Conservation (phyloP, 164 flowering plant genomes). For the Vitis amurensis region DNA sequence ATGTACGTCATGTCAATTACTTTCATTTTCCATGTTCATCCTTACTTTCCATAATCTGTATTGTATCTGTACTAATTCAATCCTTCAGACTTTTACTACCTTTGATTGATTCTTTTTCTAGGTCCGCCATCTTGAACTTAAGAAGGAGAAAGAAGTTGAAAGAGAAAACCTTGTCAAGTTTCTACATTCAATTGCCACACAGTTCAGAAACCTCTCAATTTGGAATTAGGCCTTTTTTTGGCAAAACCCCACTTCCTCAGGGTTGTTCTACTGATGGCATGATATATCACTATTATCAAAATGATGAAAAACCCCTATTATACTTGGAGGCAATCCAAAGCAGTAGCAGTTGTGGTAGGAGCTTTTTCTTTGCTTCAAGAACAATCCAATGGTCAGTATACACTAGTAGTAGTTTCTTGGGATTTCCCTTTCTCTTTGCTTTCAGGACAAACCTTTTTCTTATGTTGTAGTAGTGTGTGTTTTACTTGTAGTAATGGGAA, state of each 20-base stretch:
- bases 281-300: background rate
- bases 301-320: background rate
- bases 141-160: conserved; percentile 79
- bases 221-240: conserved; percentile 42
- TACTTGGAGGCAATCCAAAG: background rate
- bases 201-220: conserved; percentile 69
- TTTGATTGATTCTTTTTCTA: conserved; percentile 22
- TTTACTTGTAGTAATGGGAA: background rate
- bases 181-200: conserved; percentile 66
- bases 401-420: too few relatives aligned
- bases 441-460: too few relatives aligned
- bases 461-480: background rate
- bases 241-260: background rate
- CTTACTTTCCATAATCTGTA: too few relatives aligned
- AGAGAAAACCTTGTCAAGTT: conserved; percentile 65
- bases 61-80: too few relatives aligned
- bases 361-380: background rate
- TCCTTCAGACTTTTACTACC: background rate
- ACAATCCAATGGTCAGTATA: too few relatives aligned
- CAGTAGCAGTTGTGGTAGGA: background rate
- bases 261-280: background rate
- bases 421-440: too few relatives aligned
- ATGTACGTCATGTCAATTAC: too few relatives aligned
- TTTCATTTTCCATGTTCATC: too few relatives aligned
- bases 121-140: conserved; percentile 94